Evolutionary conservation across 2,329 filamentous ascomycete species (phyloP), one percentile per base, ranked within the genome.

Genomic region (Zymoseptoria ardabiliae): DNA sequence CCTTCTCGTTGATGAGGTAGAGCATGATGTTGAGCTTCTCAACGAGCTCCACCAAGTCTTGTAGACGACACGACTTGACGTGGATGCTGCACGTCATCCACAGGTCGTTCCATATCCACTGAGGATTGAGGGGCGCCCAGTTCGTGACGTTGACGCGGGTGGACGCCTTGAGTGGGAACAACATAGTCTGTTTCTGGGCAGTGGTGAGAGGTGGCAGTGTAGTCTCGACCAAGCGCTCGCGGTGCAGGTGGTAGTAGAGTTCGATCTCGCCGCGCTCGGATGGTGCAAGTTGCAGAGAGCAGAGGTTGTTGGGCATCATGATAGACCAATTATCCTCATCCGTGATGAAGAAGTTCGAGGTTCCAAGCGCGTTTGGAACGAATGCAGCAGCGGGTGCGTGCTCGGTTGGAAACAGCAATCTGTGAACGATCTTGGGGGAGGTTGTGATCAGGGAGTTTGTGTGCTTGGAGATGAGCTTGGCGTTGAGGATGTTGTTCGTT

Each of bases 381-480:
- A 30, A 30, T 9, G 25, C 5, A 11, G 28, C 2, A 2, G 8
- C 6, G 11, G 28, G 11, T 4, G 6, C 2, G 2, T 8, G 2
- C 28, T 30, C 6, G 3, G 28, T 8, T 30, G 28, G 28, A 30
- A 8, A 30, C 2, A 4, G 2, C 28, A 30, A 2, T 30, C 6
- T 8, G 8, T 30, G 2, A 11, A 30, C 28, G 28, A 30, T 30
- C 28, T 30, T 8, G 6, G 28, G 2, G 6, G 28, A 30, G 6
- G 11, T 2, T 8, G 8, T 30, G 4, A 59, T 41, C 8, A 57
- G 20, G 17, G 30, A 22, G 45, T 25, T 49, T 3, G 59, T 41
- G 19, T 56, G 22, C 13, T 51, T 50, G 35, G 56, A 61, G 10
- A 52, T 54, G 4, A 52, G 30, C 11, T 56, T 50, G 9, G 58